Evolutionary conservation across 2,329 filamentous ascomycete species (phyloP).

Genomic region (Hypoxylon sp.): DNA sequence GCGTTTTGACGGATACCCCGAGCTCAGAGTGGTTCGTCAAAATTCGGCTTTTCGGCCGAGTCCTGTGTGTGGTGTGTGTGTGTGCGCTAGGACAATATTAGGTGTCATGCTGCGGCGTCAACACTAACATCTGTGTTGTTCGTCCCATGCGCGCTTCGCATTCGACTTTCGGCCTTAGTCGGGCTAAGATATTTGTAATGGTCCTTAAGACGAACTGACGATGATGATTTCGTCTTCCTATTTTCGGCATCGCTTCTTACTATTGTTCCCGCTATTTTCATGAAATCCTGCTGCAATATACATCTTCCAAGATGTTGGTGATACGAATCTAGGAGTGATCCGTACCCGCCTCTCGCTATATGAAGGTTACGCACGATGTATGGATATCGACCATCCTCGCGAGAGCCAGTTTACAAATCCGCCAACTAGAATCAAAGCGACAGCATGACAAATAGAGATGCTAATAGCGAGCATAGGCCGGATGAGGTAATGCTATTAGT

Average conservation of each 20-base stretch:
- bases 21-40: slow-evolving; percentile 4
- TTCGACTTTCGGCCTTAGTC: background rate
- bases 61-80: too few relatives aligned
- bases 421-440: background rate
- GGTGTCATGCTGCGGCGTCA: background rate
- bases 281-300: background rate
- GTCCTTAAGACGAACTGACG: background rate
- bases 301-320: background rate
- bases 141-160: background rate
- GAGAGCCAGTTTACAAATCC: background rate
- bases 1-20: slow-evolving; percentile 16
- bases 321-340: background rate
- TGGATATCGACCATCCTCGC: background rate
- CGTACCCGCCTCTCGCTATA: too few relatives aligned
- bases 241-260: background rate
- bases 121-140: background rate
- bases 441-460: background rate
- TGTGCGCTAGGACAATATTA: background rate
- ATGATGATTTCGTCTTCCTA: background rate
- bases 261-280: background rate
- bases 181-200: background rate
- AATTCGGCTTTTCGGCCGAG: slow-evolving; percentile 9
- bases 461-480: background rate
- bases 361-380: background rate
- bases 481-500: background rate